Evolutionary conservation across 2,329 filamentous ascomycete species (phyloP).

Genomic region (Alternaria infectoria): DNA sequence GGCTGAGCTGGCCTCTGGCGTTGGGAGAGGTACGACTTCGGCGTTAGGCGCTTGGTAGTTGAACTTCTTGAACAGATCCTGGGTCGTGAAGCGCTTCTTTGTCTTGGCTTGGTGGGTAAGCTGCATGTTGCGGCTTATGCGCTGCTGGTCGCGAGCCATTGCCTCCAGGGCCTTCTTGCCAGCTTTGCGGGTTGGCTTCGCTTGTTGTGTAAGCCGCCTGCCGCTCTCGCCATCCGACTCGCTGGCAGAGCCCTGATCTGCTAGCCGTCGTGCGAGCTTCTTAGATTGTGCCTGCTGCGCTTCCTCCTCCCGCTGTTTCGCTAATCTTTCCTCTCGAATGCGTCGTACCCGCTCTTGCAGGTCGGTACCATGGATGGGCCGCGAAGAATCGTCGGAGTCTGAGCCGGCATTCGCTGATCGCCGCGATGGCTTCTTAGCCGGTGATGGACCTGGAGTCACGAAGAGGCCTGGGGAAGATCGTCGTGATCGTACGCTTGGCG

Average conservation of each 20-base stretch:
- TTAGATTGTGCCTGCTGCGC: conserved; percentile 48
- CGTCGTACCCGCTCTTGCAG: conserved; percentile 75
- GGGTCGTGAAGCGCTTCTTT: conserved; percentile 87
- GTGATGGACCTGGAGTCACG: conserved; percentile 57
- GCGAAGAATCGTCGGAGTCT: conserved; percentile 54
- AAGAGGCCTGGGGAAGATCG: conserved; percentile 62
- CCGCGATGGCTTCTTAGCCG: conserved; percentile 40
- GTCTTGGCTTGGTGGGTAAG: conserved; percentile 84
- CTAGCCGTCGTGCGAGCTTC: conserved; percentile 23
- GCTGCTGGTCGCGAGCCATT: conserved; percentile 93
- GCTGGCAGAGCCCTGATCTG: conserved; percentile 53
- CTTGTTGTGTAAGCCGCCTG: conserved; percentile 66
- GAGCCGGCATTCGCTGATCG: conserved; percentile 36
- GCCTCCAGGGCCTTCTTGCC: conserved; percentile 95
- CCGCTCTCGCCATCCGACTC: conserved; percentile 64
- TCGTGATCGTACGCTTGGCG: conserved; percentile 33
- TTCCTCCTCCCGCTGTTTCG: conserved; percentile 65
- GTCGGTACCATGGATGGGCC: conserved; percentile 59
- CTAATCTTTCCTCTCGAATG: conserved; percentile 74
- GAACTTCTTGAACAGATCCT: conserved; percentile 82
- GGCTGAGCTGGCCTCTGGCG: conserved; percentile 49
- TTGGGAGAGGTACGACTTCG: conserved; percentile 20
- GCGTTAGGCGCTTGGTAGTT: conserved; percentile 64
- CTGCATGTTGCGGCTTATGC: conserved; percentile 88
- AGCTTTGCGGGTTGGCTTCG: conserved; percentile 78